Evolutionary conservation across 345 rosid species (phyloP), one percentile per base, ranked within the genome.

Genomic region (Pistacia atlantica): DNA sequence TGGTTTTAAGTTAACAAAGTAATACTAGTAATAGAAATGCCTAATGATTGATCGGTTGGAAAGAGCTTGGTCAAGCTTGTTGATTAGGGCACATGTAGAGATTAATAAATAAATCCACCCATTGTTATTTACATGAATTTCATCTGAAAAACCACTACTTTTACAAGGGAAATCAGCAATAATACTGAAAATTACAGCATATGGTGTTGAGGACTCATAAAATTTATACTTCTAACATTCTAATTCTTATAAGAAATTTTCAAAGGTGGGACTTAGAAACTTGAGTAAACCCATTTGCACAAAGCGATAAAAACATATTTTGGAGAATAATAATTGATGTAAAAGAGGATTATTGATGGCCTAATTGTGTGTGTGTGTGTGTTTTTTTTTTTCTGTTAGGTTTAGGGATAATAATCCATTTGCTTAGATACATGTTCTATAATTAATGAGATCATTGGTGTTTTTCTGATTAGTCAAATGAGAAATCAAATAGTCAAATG

Each of bases 401-500:
- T 51, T 1, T 8, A 51, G 28, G 45, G 31, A 17, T 7, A 1
- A 67, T 25, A 14, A 49, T 67, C 18, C 12, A 2, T 67, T 25
- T 67, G 12, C 8, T 8, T 25, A 51, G 11, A 51, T 16, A 51
- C 46, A 9, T 51, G 6, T 54, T 31, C 33, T 31, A 33, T 51
- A 49, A 61, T 73, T 73, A 31, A 48, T 28, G 52, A 48, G 73
- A 66, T 28, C 25, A 48, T 46, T 57, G 35, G 45, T 31, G 57
- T 73, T 49, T 67, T 49, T 31, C 17, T 63, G 10, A 75, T 13
- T 70, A 76, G 81, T 84, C 84, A 85, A 83, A 77, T 69, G 61
- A 73, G 70, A 73, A 65, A 88, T 82, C 74, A 62, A 25, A 65
- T 71, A 67, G 84, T 84, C 81, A 80, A 84, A 76, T 71, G 67